Conservation (phyloP, 148 eudicot genomes). For the Camellia japonica region DNA sequence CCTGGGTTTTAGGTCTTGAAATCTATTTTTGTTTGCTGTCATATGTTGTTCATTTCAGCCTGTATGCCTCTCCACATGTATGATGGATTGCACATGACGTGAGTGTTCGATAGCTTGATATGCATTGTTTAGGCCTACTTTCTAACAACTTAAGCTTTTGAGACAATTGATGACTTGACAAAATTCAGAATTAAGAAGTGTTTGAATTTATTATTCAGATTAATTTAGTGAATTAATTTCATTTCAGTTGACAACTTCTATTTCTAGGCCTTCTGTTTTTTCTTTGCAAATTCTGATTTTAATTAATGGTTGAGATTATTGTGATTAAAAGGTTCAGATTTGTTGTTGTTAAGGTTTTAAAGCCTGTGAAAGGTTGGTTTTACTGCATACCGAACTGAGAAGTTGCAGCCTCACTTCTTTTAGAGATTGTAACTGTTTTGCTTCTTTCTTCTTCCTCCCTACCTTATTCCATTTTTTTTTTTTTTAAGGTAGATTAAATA, state of each 20-base stretch:
- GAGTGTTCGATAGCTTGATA: too few relatives aligned
- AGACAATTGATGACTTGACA: too few relatives aligned
- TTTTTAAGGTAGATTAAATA: too few relatives aligned
- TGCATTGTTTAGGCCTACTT: too few relatives aligned
- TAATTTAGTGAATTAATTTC: background rate
- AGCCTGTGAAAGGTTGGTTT: background rate
- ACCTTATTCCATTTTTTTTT: too few relatives aligned
- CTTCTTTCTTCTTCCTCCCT: too few relatives aligned
- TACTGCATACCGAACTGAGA: too few relatives aligned
- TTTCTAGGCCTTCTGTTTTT: background rate
- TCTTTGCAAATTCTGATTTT: background rate
- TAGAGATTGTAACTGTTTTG: too few relatives aligned
- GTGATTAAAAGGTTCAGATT: background rate
- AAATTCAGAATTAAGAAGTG: background rate
- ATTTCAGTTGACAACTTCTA: background rate
- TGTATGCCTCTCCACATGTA: background rate
- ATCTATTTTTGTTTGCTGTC: background rate
- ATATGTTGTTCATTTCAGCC: background rate
- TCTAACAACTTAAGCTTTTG: too few relatives aligned
- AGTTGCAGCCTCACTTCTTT: too few relatives aligned
- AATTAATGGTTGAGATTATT: background rate
- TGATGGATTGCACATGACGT: background rate
- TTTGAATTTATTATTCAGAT: background rate
- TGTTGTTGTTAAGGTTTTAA: background rate
- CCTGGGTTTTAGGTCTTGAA: background rate